Evolutionary conservation across 2,329 filamentous ascomycete genomes (phyloP).

Genomic region (Verticillium albo-atrum): DNA sequence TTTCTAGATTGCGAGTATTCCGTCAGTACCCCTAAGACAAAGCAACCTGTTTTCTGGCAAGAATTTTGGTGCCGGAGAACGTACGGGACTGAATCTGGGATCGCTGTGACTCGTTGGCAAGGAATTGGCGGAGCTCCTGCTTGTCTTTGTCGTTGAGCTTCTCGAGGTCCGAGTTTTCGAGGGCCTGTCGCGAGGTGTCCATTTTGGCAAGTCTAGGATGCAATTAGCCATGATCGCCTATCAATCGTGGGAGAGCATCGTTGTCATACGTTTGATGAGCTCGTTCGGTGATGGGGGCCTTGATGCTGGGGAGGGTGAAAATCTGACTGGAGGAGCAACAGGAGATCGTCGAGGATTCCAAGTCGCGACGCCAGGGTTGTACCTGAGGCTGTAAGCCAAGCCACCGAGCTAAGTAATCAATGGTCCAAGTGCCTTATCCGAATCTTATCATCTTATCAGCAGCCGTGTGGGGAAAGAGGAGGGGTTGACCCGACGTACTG

Average conservation of each 20-base stretch:
- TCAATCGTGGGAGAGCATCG: background rate
- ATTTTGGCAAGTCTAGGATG: constrained; percentile 16
- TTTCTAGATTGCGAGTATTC: constrained; percentile 30
- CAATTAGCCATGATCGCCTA: background rate
- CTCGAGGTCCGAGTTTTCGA: constrained; percentile 60
- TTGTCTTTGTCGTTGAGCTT: constrained; percentile 79
- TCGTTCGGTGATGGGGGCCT: background rate
- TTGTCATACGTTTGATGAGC: background rate
- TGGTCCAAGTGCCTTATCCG: background rate
- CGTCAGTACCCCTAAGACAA: constrained; percentile 8
- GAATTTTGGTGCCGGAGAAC: no score
- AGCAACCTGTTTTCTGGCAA: no score
- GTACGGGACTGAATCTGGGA: constrained; percentile 59
- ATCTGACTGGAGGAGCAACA: background rate
- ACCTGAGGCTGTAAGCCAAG: background rate
- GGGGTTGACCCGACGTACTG: background rate
- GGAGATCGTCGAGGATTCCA: background rate
- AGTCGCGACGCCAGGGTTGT: background rate
- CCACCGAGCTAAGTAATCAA: background rate
- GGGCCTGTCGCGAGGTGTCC: constrained; percentile 28
- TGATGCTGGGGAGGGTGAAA: background rate
- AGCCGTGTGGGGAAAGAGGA: background rate
- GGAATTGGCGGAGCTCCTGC: constrained; percentile 80
- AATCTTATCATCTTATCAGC: background rate
- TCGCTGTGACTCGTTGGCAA: constrained; percentile 81